Evolutionary conservation across 163 green algal species (phyloP).

Genomic region (Prototheca wickerhamii): DNA sequence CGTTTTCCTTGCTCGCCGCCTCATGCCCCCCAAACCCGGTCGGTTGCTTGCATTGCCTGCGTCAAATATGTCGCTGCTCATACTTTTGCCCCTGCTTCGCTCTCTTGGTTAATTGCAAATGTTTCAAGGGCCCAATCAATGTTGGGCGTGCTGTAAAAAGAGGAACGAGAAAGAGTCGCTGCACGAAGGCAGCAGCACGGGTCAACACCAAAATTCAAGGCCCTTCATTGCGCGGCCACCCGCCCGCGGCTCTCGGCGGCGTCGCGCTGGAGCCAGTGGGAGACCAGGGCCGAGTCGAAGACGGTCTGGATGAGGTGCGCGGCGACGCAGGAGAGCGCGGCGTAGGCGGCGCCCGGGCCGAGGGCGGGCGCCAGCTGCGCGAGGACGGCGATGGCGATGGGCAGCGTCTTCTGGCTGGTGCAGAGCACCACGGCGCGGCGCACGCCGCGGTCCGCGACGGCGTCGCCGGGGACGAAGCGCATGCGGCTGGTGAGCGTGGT

Average conservation of each 20-base stretch:
- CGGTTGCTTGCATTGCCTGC: too few relatives aligned
- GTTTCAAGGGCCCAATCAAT: too few relatives aligned
- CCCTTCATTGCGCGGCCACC: too few relatives aligned
- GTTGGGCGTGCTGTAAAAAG: too few relatives aligned
- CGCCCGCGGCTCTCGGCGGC: constrained; percentile 1
- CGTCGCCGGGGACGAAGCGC: constrained; percentile 9
- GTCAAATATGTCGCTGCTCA: too few relatives aligned
- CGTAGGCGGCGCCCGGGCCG: constrained; percentile 48
- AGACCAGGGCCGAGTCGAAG: constrained; percentile 71
- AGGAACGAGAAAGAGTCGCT: too few relatives aligned
- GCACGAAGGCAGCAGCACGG: too few relatives aligned
- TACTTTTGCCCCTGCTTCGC: too few relatives aligned
- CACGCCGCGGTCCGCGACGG: constrained; percentile 23
- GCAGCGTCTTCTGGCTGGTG: constrained; percentile 32
- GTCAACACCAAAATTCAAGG: too few relatives aligned
- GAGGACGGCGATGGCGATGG: constrained; percentile 37
- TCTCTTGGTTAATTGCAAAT: too few relatives aligned
- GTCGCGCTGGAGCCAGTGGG: constrained; percentile 40
- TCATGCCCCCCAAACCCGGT: too few relatives aligned
- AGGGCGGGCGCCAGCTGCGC: constrained; percentile 39
- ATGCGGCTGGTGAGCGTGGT: constrained; percentile 10
- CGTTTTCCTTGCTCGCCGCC: too few relatives aligned
- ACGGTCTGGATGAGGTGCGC: constrained; percentile 80
- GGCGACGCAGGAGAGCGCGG: constrained; percentile 67
- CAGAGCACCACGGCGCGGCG: constrained; percentile 35